Percentiles rank a stretch among this genome's conserved stretches.
Evolutionary conservation across 1,284 basidiomycete species (phyloP).

Genomic region (Ceratobasidium sp.): DNA sequence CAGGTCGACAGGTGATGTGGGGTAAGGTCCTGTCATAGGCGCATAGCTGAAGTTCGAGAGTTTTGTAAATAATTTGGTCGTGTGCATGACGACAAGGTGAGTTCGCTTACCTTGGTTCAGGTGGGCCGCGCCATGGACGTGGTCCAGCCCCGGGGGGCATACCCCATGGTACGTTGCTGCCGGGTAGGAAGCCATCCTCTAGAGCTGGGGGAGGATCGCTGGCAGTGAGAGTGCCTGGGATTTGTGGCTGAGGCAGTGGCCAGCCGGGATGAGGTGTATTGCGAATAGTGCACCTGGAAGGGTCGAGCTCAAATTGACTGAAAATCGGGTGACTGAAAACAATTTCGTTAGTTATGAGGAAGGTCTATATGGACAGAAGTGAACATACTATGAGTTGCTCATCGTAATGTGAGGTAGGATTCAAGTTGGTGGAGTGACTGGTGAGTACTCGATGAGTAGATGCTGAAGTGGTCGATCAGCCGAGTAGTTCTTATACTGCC

Average conservation of each 20-base stretch:
- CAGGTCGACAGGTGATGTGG: too few species aligned
- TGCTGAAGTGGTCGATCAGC: too few species aligned
- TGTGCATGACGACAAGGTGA: too few species aligned
- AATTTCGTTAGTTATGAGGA: not conserved
- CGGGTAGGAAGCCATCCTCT: not conserved
- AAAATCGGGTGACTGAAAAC: constrained; percentile 18
- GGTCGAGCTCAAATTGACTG: constrained; percentile 7
- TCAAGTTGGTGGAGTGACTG: not conserved
- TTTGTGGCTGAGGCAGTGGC: constrained; percentile 3
- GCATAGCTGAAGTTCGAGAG: too few species aligned
- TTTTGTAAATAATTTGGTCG: too few species aligned
- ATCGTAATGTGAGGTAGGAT: not conserved
- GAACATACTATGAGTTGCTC: constrained; percentile 30
- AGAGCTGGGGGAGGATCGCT: not conserved
- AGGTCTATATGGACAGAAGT: too few species aligned
- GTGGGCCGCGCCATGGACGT: too few species aligned
- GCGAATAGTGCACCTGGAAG: not conserved
- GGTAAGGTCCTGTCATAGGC: too few species aligned
- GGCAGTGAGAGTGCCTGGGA: not conserved
- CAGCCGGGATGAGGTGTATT: constrained; percentile 19
- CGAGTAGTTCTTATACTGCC: too few species aligned
- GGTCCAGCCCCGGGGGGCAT: not conserved
- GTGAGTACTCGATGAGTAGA: too few species aligned
- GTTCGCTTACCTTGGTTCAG: too few species aligned
- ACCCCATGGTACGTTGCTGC: not conserved